Evolutionary conservation across 2,329 filamentous ascomycete species (phyloP).

Genomic region (Neopestalotiopsis rosae): DNA sequence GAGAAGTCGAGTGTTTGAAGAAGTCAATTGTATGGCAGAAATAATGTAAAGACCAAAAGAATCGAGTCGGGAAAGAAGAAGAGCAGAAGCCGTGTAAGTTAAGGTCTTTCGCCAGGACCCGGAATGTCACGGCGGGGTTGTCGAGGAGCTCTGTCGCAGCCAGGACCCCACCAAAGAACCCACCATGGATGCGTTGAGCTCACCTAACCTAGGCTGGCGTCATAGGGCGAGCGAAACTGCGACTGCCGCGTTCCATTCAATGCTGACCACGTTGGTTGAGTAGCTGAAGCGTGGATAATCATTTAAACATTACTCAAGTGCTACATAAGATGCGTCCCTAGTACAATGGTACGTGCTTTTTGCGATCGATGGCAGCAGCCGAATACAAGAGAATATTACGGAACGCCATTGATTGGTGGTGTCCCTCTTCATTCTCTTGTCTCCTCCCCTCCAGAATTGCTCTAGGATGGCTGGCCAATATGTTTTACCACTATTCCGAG

Average conservation of each 20-base stretch:
- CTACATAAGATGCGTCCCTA: neutral
- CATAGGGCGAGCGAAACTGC: neutral
- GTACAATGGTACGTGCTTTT: too few species aligned
- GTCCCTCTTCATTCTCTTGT: neutral
- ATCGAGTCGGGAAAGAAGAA: neutral
- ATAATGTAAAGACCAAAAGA: neutral
- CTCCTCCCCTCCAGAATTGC: neutral
- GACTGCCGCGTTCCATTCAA: neutral
- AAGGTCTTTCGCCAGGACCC: conserved; percentile 16
- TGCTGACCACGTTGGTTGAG: neutral
- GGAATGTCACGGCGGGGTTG: conserved; percentile 14
- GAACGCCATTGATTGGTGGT: neutral
- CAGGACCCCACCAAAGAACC: conserved; percentile 12
- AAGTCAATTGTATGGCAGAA: neutral
- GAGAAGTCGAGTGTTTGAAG: neutral
- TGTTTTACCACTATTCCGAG: neutral
- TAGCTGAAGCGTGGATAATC: neutral
- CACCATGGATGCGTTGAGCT: conserved; percentile 12
- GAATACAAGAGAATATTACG: neutral
- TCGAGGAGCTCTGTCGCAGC: conserved; percentile 12
- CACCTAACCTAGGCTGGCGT: neutral
- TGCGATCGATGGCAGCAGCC: neutral
- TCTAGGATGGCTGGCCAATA: neutral
- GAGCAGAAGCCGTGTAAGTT: conserved; percentile 4
- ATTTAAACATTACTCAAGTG: neutral